phyloP scores from a whole-genome alignment of 78 protist genomes.

The Dictyostelium brefeldianum region DNA sequence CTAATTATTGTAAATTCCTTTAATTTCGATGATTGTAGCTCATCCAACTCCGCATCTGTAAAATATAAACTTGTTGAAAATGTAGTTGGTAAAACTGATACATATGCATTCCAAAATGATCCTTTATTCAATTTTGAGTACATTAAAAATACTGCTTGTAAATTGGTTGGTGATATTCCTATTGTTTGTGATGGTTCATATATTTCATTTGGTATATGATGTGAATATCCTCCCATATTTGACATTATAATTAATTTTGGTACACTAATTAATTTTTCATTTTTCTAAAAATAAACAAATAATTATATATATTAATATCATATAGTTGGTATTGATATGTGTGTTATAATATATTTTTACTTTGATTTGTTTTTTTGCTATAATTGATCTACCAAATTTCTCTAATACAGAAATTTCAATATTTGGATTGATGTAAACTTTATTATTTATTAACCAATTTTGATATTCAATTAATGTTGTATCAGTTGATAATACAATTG shows the following conservation, averaged over 20 bases:
- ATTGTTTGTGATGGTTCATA: neutral
- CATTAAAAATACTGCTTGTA: conserved; percentile 51
- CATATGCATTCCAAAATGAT: conserved; percentile 45
- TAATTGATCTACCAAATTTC: conserved; percentile 42
- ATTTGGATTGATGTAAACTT: conserved; percentile 14
- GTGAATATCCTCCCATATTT: neutral
- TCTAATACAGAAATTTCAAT: conserved; percentile 33
- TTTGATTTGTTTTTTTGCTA: conserved; percentile 15
- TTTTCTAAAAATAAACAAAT: neutral
- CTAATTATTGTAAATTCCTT: conserved; percentile 16
- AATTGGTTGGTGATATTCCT: conserved; percentile 27
- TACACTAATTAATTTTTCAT: conserved; percentile 32
- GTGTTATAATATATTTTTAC: too few species aligned
- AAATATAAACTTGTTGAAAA: conserved; percentile 41
- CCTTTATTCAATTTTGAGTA: conserved; percentile 6
- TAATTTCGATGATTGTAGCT: conserved; percentile 30
- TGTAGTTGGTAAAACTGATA: conserved; percentile 15
- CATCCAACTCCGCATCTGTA: conserved; percentile 12
- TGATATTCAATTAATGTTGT: conserved; percentile 4
- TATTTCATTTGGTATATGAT: conserved; percentile 33
- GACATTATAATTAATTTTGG: conserved; percentile 45
- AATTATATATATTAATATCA: neutral
- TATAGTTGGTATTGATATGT: too few species aligned
- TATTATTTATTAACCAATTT: conserved; percentile 24
- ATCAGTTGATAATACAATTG: too few species aligned